Percentiles rank a stretch among this genome's conserved stretches.
phyloP scores from a whole-genome alignment of 2,329 filamentous ascomycete species.

The Cercospora nicotianae region DNA sequence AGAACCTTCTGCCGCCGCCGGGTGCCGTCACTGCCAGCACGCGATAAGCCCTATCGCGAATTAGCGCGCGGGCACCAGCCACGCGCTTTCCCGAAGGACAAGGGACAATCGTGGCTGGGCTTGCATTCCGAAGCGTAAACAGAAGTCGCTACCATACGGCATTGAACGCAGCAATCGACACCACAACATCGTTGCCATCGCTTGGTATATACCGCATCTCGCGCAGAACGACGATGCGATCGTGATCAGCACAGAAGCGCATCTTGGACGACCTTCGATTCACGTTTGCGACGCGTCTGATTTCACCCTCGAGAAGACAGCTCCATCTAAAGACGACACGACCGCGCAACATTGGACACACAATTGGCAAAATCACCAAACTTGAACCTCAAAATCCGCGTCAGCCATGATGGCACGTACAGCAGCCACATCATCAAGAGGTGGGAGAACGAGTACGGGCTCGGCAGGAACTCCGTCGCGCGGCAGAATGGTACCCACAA shows the following conservation, averaged over 20 bases:
- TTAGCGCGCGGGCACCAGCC: constrained; percentile 6
- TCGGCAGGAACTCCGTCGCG: constrained; percentile 10
- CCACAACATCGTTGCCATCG: neutral
- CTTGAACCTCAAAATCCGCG: neutral
- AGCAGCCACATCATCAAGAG: constrained; percentile 12
- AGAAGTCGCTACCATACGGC: constrained; percentile 3
- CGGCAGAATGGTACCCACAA: constrained; percentile 14
- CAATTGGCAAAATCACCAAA: neutral
- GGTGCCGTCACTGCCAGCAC: neutral
- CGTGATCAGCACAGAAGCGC: neutral
- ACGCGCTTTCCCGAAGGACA: neutral
- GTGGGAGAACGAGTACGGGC: constrained; percentile 15
- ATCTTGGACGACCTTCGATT: neutral
- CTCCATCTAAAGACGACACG: neutral
- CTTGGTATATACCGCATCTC: neutral
- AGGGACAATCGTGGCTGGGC: neutral
- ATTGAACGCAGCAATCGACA: neutral
- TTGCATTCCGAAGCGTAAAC: constrained; percentile 15
- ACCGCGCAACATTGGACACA: neutral
- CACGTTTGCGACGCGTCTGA: constrained; percentile 2
- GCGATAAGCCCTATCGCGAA: constrained; percentile 5
- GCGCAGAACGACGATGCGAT: constrained; percentile 1
- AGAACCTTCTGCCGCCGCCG: neutral
- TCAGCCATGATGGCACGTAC: constrained; percentile 15
- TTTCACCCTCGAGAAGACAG: neutral